Conservation (phyloP, 2,329 filamentous ascomycete species). For the Huntiella bhutanensis region DNA sequence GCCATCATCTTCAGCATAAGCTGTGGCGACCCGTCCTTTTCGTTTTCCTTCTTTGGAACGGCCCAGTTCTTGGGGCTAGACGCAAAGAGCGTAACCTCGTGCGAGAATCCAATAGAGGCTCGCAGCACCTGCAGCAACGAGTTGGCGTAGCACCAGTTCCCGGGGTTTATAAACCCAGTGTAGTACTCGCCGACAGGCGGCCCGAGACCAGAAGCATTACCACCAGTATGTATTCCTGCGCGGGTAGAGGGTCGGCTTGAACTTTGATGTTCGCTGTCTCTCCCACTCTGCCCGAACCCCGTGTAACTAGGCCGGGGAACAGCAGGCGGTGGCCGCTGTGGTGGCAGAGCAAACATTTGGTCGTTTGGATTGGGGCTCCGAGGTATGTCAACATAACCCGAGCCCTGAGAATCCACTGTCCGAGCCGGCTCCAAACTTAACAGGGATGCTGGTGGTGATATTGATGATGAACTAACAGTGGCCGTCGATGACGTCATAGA, state of each 20-base stretch:
- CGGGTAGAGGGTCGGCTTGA: constrained; percentile 18
- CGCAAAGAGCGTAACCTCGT: constrained; percentile 38
- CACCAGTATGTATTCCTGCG: background rate
- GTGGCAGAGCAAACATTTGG: constrained; percentile 9
- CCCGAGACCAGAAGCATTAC: background rate
- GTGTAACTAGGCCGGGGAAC: constrained; percentile 51
- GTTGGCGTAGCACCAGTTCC: constrained; percentile 81
- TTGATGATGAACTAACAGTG: constrained; percentile 1
- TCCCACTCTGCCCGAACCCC: constrained; percentile 9
- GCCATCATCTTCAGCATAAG: constrained; percentile 40
- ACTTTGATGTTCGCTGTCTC: background rate
- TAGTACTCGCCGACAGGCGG: constrained; percentile 19
- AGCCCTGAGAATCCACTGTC: constrained; percentile 8
- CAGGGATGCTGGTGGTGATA: constrained; percentile 12
- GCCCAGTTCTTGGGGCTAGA: constrained; percentile 45
- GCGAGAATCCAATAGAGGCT: constrained; percentile 48
- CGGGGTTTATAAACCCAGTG: constrained; percentile 61
- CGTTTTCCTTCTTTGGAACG: constrained; percentile 44
- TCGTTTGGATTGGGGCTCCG: constrained; percentile 5
- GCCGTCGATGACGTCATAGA: constrained; percentile 33
- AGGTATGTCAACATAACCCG: background rate
- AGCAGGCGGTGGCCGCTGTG: constrained; percentile 31
- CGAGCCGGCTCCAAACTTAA: no score
- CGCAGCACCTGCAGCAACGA: constrained; percentile 71
- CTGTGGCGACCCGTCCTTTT: constrained; percentile 33